These are phyloP conservation scores for Quercus engelmannii DNA, from an alignment of 306 rosid genomes.

Conservation along the genomic window DNA sequence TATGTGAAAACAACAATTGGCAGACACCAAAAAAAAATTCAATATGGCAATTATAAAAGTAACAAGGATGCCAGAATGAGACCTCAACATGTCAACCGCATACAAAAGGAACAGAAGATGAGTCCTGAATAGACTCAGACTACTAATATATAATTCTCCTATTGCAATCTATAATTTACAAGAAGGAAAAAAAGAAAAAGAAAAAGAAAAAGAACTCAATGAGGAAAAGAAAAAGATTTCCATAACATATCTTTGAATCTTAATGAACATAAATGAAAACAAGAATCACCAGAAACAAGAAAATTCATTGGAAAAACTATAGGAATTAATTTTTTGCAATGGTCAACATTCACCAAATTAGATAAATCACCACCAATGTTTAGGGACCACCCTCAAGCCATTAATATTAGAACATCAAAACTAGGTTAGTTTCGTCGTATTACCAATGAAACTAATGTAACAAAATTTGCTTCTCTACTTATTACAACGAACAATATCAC, in stretches of 20 bases:
- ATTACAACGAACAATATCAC: not conserved
- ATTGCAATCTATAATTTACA: not conserved
- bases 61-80: not conserved
- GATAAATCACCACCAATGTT: no score
- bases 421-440: not conserved
- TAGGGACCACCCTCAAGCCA: no score
- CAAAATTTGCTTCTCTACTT: not conserved
- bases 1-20: not conserved
- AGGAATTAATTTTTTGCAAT: no score
- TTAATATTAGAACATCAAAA: not conserved
- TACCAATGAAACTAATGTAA: not conserved
- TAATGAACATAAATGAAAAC: not conserved
- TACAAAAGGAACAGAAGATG: not conserved
- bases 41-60: not conserved
- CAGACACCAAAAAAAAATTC: not conserved
- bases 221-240: not conserved
- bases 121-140: not conserved
- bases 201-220: not conserved
- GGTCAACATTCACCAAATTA: no score
- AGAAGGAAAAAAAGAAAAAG: not conserved
- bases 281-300: not conserved
- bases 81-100: not conserved
- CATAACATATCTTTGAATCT: no score
- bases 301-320: not conserved
- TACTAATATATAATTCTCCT: no score